Conservation (phyloP, 2,329 filamentous ascomycete species). For the Trichoderma hamatum region DNA sequence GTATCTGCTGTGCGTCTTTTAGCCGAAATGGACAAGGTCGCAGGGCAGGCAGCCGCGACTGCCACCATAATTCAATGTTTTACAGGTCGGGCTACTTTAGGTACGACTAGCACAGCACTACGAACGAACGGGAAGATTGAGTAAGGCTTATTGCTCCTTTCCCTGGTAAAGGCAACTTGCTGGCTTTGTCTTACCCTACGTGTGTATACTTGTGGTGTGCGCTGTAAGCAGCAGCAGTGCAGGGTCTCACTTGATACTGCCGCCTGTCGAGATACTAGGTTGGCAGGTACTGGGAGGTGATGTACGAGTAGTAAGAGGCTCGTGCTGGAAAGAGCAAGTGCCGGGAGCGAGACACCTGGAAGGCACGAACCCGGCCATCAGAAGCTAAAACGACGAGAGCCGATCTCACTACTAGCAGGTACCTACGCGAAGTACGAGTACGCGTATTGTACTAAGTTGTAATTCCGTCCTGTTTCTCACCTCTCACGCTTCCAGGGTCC, state of each 20-base stretch:
- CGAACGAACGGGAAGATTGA: not conserved
- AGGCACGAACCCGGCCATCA: slow-evolving; percentile 8
- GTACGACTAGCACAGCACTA: not conserved
- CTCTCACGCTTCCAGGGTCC: not conserved
- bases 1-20: slow-evolving; percentile 1
- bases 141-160: not conserved
- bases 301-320: not conserved
- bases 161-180: not conserved
- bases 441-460: not conserved
- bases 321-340: slow-evolving; percentile 21
- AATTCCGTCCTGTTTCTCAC: not conserved
- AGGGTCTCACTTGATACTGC: not conserved
- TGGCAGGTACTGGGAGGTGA: not conserved
- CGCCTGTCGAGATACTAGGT: not conserved
- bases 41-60: slow-evolving; percentile 4
- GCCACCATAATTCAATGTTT: not conserved
- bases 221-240: not conserved
- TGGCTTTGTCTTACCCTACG: not conserved
- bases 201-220: not conserved
- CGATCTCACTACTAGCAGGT: slow-evolving; percentile 24
- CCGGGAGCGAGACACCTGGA: not conserved
- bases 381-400: slow-evolving; percentile 19
- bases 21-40: slow-evolving; percentile 1
- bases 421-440: not conserved
- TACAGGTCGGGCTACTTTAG: not conserved